Conservation (phyloP, 1,284 basidiomycete species). For the Sporisorium scitamineum region DNA sequence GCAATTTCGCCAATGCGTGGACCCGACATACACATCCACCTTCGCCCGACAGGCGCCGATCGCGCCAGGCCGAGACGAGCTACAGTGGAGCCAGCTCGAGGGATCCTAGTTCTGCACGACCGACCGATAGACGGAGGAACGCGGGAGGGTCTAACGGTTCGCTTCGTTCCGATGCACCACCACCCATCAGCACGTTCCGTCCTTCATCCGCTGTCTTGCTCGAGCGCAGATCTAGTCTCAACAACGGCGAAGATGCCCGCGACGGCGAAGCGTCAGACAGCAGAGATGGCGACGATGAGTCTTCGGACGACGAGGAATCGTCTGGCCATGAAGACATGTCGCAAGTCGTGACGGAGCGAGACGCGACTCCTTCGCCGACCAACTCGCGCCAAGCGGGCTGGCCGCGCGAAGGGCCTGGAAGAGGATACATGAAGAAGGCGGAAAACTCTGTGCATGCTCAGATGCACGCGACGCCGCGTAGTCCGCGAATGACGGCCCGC, state of each 20-base stretch:
- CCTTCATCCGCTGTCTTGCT: background rate
- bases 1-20: slow-evolving; percentile 39
- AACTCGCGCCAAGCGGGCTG: slow-evolving; percentile 17
- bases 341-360: slow-evolving; percentile 1
- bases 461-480: slow-evolving; percentile 39
- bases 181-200: slow-evolving; percentile 6
- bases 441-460: slow-evolving; percentile 39
- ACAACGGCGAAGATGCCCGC: slow-evolving; percentile 15
- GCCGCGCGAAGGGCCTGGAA: slow-evolving; percentile 33
- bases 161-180: background rate
- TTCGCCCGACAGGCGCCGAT: slow-evolving; percentile 22
- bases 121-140: background rate
- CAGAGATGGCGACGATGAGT: slow-evolving; percentile 62
- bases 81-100: background rate
- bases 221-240: slow-evolving; percentile 18
- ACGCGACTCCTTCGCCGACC: slow-evolving; percentile 14
- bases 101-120: background rate
- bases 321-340: slow-evolving; percentile 26
- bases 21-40: slow-evolving; percentile 17
- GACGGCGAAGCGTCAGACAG: slow-evolving; percentile 50
- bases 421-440: slow-evolving; percentile 47
- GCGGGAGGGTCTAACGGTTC: background rate
- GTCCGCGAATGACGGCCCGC: slow-evolving; percentile 37
- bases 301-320: slow-evolving; percentile 42
- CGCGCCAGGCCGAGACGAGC: background rate